Evolutionary conservation across 768 basidiomycete species (phyloP).

Genomic region (Pisolithus tinctorius): DNA sequence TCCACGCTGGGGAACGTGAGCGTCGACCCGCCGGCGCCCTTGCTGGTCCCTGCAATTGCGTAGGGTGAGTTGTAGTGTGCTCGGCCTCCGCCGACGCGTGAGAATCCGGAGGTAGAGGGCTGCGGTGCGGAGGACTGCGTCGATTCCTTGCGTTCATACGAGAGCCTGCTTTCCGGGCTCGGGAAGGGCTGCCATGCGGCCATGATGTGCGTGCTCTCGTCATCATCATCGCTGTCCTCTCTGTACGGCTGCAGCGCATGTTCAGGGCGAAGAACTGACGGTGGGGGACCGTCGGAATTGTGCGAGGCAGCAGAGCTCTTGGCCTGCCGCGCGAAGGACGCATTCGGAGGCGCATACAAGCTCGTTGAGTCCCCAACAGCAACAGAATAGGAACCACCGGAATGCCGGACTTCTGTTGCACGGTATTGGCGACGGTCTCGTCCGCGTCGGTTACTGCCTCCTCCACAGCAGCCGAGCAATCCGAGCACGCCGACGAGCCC

Average conservation of each 20-base stretch:
- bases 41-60: constrained; percentile 47
- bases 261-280: constrained; percentile 72
- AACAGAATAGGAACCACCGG: constrained; percentile 19
- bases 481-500: constrained; percentile 85
- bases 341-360: constrained; percentile 41
- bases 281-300: constrained; percentile 48
- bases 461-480: constrained; percentile 59
- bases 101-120: constrained; percentile 57
- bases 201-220: constrained; percentile 79
- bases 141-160: constrained; percentile 21
- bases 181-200: constrained; percentile 83
- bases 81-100: constrained; percentile 80
- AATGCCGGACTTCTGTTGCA: constrained; percentile 14
- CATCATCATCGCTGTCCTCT: constrained; percentile 71
- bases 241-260: constrained; percentile 69
- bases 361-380: constrained; percentile 33
- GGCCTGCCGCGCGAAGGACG: constrained; percentile 22
- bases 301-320: constrained; percentile 27
- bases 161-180: constrained; percentile 23
- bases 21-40: constrained; percentile 38
- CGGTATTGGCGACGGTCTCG: constrained; percentile 20
- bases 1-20: constrained; percentile 64
- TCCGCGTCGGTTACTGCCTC: constrained; percentile 37
- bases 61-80: constrained; percentile 85
- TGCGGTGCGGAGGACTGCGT: constrained; percentile 17